These are phyloP conservation scores for Puccinia polysora DNA, from an alignment of 1,284 basidiomycete genomes.

Conservation along the genomic window DNA sequence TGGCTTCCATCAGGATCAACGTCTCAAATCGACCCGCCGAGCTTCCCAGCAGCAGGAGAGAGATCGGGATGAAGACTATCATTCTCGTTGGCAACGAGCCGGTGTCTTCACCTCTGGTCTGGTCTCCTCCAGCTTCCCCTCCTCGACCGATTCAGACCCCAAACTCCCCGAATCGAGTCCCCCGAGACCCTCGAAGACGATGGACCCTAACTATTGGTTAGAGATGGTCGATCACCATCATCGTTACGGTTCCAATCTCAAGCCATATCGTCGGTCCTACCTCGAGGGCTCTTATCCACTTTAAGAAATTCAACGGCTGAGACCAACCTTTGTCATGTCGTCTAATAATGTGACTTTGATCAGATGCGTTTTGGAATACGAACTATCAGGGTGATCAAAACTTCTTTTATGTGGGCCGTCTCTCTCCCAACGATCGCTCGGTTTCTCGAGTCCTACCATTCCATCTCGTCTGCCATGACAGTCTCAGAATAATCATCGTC, in stretches of 20 bases:
- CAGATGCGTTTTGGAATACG: conserved; percentile 62
- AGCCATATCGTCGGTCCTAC: conserved; percentile 51
- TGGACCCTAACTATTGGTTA: conserved; percentile 51
- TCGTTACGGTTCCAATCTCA: conserved; percentile 64
- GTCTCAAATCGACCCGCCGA: conserved; percentile 1
- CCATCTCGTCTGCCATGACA: neutral
- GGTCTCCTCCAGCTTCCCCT: conserved; percentile 39
- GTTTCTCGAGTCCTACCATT: neutral
- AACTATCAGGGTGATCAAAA: conserved; percentile 62
- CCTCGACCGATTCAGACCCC: neutral
- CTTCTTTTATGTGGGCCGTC: conserved; percentile 70
- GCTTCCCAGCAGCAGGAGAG: neutral
- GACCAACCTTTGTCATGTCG: conserved; percentile 51
- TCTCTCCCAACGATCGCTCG: too few species aligned
- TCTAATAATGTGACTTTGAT: neutral
- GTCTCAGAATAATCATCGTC: neutral
- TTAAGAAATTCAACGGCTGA: conserved; percentile 49
- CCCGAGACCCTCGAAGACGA: conserved; percentile 45
- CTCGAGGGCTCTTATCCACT: conserved; percentile 11
- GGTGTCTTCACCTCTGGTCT: conserved; percentile 48
- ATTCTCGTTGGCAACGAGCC: conserved; percentile 48
- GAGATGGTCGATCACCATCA: conserved; percentile 69
- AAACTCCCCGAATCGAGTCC: conserved; percentile 22
- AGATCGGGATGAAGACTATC: conserved; percentile 27
- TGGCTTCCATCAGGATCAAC: neutral